A percentile compares a stretch with the other conserved stretches of the same genome.
These are phyloP conservation scores for Verruconis gallopava DNA, from an alignment of 2,329 filamentous ascomycete genomes.

Conservation along the genomic window DNA sequence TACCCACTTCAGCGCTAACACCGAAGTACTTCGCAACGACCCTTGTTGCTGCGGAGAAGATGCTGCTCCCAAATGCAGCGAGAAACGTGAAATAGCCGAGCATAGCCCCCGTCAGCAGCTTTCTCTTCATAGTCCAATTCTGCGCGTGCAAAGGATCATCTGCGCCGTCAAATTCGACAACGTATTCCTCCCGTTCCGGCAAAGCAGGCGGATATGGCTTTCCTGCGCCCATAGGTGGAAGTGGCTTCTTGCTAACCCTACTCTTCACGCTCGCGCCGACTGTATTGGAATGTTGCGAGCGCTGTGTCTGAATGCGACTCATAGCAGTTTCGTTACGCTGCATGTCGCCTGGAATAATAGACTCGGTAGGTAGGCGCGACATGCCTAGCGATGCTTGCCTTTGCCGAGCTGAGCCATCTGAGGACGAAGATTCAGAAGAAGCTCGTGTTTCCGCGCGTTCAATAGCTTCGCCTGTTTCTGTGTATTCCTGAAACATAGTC, in stretches of 20 bases:
- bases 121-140: slow-evolving; percentile 74
- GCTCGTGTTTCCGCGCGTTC: slow-evolving; percentile 6
- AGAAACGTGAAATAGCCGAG: slow-evolving; percentile 62
- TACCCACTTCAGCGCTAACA: slow-evolving; percentile 19
- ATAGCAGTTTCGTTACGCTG: slow-evolving; percentile 32
- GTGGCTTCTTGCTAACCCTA: slow-evolving; percentile 36
- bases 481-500: slow-evolving; percentile 6
- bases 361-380: slow-evolving; percentile 1
- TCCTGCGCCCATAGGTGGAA: slow-evolving; percentile 60
- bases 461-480: slow-evolving; percentile 7
- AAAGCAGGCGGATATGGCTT: slow-evolving; percentile 60
- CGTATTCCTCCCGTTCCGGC: slow-evolving; percentile 61
- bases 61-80: slow-evolving; percentile 48
- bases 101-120: slow-evolving; percentile 55
- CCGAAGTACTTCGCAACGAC: slow-evolving; percentile 15
- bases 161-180: slow-evolving; percentile 70
- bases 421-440: slow-evolving; percentile 4
- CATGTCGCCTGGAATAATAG: not conserved
- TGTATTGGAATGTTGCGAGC: slow-evolving; percentile 57
- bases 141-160: slow-evolving; percentile 75
- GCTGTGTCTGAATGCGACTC: slow-evolving; percentile 56
- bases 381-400: not conserved
- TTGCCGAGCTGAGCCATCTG: not conserved
- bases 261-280: slow-evolving; percentile 44
- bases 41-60: slow-evolving; percentile 28